Base-by-base conservation (phyloP, 148 eudicot genomes). In the Cornus suecica region DNA sequence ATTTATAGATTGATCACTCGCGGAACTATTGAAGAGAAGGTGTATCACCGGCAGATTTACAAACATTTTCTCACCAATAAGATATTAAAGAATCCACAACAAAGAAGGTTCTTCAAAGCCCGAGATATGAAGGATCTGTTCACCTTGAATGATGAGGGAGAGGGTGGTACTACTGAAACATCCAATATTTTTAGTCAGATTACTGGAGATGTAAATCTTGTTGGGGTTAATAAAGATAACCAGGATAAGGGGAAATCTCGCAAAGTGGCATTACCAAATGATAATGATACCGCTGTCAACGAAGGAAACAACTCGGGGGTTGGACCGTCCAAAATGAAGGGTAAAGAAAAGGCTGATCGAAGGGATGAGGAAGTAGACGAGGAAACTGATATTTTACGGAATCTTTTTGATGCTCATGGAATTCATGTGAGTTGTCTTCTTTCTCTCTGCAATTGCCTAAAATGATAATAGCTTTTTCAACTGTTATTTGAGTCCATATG, bases 11-110 rank as follows among this genome's bases (percentile, higher is more conserved):
- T 95, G 76, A 95, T 95, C 23, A 92, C 97, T 9, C 97, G 97
- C 75, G 99, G 99, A 73, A 89, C 99, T 22, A 92, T 95, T 77
- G 99, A 95, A 83, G 99, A 95, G 86, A 95, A 95, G 85, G 99
- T 95, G 68, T 95, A 95, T 82, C 99, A 95, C 74, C 86, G 99
- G 41, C 99, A 95, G 78, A 95, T 95, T 78, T 95, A 95, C 80
- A 95, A 95, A 77, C 97, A 92, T 74, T 95, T 92, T 67, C 84
- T 95, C 72, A 95, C 99, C 75, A 95, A 92, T 72, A 95, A 92
- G 80, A 95, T 95, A 81, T 80, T 95, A 80, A 91, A 92, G 83
- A 95, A 95, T 82, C 99, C 99, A 30, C 99, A 91, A 82, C 99
- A 95, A 80, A 84, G 89, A 82, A 87, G 99, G 84, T 91, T 95